Evolutionary conservation across 139 green algal genomes (phyloP), one percentile per base, ranked within the genome.

Genomic region (Nannochloris sp.): DNA sequence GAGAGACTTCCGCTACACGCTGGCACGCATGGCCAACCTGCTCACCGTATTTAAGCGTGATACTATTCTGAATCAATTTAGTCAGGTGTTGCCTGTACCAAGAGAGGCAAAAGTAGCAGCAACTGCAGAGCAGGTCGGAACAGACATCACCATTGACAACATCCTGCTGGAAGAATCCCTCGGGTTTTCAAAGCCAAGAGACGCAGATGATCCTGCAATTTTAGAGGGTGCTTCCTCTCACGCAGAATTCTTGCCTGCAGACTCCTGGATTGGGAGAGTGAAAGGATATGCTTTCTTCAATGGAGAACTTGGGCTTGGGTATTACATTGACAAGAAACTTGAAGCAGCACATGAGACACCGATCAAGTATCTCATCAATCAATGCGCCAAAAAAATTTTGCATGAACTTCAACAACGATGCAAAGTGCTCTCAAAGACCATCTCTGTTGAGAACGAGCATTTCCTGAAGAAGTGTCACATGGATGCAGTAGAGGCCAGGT

Each of bases 201-300:
- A 62, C 27, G 25, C 34, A 16, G n/a, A 29, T 19, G 27, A 62
- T 27, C 37, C 56, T 23, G 60, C 14, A 4, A 59, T 43, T 1
- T 18, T 63, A 21, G 29, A 60, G 11, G 15, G 7, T 4, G 67
- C 57, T 12, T 31, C 37, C 2, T 37, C 44, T 21, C 29, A 31
- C 3, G 8, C 31, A 21, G 31, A 50, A 11, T 46, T 75, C 44
- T 14, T 61, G 0, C 31, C 53, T 3, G 18, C 50, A 4, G 16
- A n/a, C 3, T 3, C 36, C 23, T 75, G 61, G 61, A 19, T 44
- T 0, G 68, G 68, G 5, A 43, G n/a, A 11, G 21, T 66, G 1
- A 34, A 34, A 19, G 68, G 68, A 46, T 70, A 62, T 62, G 53
- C 50, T 9, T 58, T 58, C 11, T 37, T 18, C 15, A 19, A 34